Conservation (phyloP, 2,329 filamentous ascomycete species). For the Coniella lustricola region DNA sequence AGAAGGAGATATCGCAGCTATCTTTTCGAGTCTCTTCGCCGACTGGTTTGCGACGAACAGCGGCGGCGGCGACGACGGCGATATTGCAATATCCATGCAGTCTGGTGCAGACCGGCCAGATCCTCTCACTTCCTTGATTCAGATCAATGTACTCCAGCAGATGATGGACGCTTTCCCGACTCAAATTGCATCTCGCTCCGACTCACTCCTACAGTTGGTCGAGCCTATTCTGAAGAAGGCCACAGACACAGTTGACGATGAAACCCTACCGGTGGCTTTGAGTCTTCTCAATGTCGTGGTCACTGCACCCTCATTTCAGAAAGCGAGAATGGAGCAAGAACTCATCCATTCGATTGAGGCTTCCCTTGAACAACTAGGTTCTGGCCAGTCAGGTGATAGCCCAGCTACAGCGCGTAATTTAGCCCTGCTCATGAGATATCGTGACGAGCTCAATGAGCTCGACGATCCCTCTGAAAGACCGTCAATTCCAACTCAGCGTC, state of each 20-base stretch:
- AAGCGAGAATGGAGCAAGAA: constrained; percentile 34
- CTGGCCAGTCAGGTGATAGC: constrained; percentile 31
- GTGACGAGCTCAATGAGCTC: constrained; percentile 47
- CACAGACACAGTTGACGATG: constrained; percentile 35
- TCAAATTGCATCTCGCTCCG: constrained; percentile 56
- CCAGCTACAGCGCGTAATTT: constrained; percentile 51
- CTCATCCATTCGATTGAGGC: constrained; percentile 40
- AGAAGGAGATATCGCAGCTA: constrained; percentile 48
- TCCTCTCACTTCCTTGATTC: constrained; percentile 41
- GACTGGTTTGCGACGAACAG: constrained; percentile 43
- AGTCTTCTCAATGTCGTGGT: constrained; percentile 56
- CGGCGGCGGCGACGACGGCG: constrained; percentile 23
- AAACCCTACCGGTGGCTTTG: constrained; percentile 45
- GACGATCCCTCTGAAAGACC: constrained; percentile 35
- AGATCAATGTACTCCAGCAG: constrained; percentile 57
- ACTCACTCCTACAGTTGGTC: constrained; percentile 58
- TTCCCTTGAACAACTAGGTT: constrained; percentile 39
- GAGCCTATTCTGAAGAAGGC: constrained; percentile 47
- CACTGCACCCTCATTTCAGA: constrained; percentile 50
- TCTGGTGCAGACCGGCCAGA: constrained; percentile 27
- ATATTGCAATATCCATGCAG: constrained; percentile 21
- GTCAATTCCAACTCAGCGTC: constrained; percentile 36
- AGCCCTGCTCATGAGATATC: constrained; percentile 47
- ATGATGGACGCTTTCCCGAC: constrained; percentile 58
- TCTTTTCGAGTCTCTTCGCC: constrained; percentile 54